Conservation (phyloP, 371 early-diverging fungal genomes). For the Syncephalastrum sp. region DNA sequence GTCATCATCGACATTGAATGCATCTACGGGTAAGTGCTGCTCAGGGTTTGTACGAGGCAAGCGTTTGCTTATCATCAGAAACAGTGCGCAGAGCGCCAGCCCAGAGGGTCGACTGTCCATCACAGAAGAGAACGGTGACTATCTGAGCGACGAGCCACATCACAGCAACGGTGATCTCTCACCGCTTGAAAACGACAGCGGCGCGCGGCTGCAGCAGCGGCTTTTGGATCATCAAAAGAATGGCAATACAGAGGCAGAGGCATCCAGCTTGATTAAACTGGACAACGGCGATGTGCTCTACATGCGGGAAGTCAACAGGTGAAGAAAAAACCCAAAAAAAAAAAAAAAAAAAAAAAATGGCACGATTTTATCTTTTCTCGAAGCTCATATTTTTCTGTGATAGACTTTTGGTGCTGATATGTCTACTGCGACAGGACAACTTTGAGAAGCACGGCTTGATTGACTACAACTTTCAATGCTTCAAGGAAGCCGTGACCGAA, state of each 20-base stretch:
- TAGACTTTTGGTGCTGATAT: slow-evolving; percentile 77
- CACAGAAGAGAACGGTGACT: slow-evolving; percentile 12
- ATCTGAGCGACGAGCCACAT: background rate
- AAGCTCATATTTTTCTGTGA: background rate
- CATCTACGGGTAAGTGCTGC: slow-evolving; percentile 68
- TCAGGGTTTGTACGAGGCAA: slow-evolving; percentile 32
- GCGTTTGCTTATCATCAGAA: background rate
- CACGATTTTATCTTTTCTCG: background rate
- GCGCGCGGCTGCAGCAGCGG: too few species aligned
- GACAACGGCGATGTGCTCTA: slow-evolving; percentile 85
- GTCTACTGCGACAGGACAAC: slow-evolving; percentile 81
- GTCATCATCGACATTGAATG: slow-evolving; percentile 83
- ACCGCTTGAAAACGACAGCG: too few species aligned
- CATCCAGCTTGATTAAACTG: slow-evolving; percentile 68
- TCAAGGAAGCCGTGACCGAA: slow-evolving; percentile 71
- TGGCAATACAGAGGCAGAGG: slow-evolving; percentile 30
- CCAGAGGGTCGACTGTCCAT: slow-evolving; percentile 22
- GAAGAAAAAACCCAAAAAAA: too few species aligned
- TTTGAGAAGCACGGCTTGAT: slow-evolving; percentile 88
- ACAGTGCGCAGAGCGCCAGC: slow-evolving; percentile 34
- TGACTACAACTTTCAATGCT: slow-evolving; percentile 86
- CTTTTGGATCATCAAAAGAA: slow-evolving; percentile 8
- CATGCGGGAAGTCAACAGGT: slow-evolving; percentile 77
- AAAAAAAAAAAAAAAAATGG: slow-evolving; percentile 9
- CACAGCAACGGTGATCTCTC: slow-evolving; percentile 2